Evolutionary conservation across 192 early-diverging fungal genomes (phyloP), one percentile per base, ranked within the genome.

Genomic region (Radiomyces spectabilis): DNA sequence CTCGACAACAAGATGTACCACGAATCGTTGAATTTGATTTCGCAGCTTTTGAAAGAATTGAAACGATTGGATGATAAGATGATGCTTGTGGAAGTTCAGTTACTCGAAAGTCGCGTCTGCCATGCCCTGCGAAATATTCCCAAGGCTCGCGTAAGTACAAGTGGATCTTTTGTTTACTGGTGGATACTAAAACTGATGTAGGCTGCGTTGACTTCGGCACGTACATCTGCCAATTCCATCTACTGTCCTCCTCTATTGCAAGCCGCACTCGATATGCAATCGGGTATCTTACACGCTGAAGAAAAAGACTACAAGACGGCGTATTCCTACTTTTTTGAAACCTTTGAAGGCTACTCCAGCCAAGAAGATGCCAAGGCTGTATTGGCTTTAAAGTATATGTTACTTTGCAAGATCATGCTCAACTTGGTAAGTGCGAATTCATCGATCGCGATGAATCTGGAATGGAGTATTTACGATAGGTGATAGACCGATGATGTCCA

Each of bases 251-350:
- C 94, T 19, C 71, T 95, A 53, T 81, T 98, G 62, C 97, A 99
- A 65, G 97, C 97, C 8, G 79, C 81, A 27, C 77, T 99, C 41
- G 97, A 99, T 72, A 83, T 98, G 84, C 95, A 98, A 74, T 94
- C 91, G 10, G 97, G 97, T 54, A 93, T 94, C 43, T 75, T 98
- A 54, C 95, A 99, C 61, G 86, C 94, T 27, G 95, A 99, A 61
- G 95, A 98, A 62, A 95, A 97, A 71, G 97, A 99, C 63, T 99
- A 94, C 68, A 97, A 98, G 73, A 99, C 95, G 9, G 95, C 89
- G 55, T 94, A 89, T 59, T 98, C 95, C 41, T 99, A 98, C 80
- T 99, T 99, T 74, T 98, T 93, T 59, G 97, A 99, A 70, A 93
- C 94, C 3, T 79, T 98, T 60, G 97, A 99, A 62, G 92, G 91